These are phyloP conservation scores for Pochonia chlamydosporia DNA, from an alignment of 2,329 filamentous ascomycete genomes.

Conservation along the genomic window DNA sequence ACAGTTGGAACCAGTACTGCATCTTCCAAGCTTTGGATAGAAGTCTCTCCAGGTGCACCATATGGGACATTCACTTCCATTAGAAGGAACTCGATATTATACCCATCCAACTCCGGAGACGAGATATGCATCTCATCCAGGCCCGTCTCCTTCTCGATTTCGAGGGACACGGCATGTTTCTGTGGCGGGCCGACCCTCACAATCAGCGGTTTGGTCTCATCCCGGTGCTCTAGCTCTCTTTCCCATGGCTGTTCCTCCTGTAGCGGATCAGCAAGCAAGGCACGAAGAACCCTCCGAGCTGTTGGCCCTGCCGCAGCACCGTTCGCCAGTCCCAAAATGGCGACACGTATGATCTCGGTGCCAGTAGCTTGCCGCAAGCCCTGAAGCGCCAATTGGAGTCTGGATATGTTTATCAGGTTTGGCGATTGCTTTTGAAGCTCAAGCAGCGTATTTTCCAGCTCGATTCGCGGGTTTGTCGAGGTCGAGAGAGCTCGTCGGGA, in stretches of 20 bases:
- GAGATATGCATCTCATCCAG: slow-evolving; percentile 57
- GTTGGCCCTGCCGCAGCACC: slow-evolving; percentile 35
- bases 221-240: slow-evolving; percentile 47
- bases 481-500: slow-evolving; percentile 23
- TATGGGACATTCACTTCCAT: slow-evolving; percentile 41
- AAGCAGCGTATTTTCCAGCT: slow-evolving; percentile 54
- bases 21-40: slow-evolving; percentile 47
- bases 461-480: slow-evolving; percentile 30
- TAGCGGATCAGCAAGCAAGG: slow-evolving; percentile 67
- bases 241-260: slow-evolving; percentile 62
- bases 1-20: slow-evolving; percentile 70
- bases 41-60: slow-evolving; percentile 23
- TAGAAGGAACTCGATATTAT: slow-evolving; percentile 60
- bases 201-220: slow-evolving; percentile 52
- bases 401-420: slow-evolving; percentile 60
- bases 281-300: slow-evolving; percentile 60
- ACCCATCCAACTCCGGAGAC: slow-evolving; percentile 53
- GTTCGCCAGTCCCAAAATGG: slow-evolving; percentile 44
- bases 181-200: slow-evolving; percentile 44
- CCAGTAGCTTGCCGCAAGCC: slow-evolving; percentile 54
- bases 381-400: slow-evolving; percentile 64
- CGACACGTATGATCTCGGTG: slow-evolving; percentile 52
- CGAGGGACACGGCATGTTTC: slow-evolving; percentile 22
- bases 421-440: slow-evolving; percentile 57
- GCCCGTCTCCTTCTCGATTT: slow-evolving; percentile 27